phyloP scores from a whole-genome alignment of 164 flowering plant genomes.

The Macadamia tetraphylla region DNA sequence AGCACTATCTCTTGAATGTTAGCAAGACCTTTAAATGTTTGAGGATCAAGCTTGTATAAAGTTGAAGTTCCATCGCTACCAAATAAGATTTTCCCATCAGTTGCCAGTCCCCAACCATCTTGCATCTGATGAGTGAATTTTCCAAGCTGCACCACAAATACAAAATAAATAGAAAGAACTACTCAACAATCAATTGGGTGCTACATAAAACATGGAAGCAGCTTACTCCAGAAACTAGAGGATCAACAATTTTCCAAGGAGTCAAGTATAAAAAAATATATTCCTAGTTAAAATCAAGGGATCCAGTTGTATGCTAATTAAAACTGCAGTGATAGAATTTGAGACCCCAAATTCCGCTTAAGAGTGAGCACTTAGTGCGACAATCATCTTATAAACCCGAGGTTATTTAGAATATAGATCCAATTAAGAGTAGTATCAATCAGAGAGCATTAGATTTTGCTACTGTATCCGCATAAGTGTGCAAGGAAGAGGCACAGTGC shows the following conservation, averaged over 20 bases:
- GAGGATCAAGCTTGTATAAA: slow-evolving; percentile 67
- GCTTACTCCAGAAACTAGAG: no score
- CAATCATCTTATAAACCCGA: neutral
- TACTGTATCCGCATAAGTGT: neutral
- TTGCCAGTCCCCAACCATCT: slow-evolving; percentile 99
- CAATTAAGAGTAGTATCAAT: neutral
- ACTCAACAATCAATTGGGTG: neutral
- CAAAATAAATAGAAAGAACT: slow-evolving; percentile 2
- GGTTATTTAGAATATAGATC: neutral
- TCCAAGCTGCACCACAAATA: slow-evolving; percentile 40
- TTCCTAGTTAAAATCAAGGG: no score
- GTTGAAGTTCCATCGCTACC: slow-evolving; percentile 97
- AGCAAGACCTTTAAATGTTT: slow-evolving; percentile 63
- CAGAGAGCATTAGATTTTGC: neutral
- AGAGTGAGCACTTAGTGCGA: no score
- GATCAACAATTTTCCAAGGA: no score
- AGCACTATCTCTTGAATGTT: neutral
- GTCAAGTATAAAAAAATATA: no score
- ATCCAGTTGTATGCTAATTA: no score
- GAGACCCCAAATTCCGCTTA: no score
- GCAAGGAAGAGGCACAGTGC: neutral
- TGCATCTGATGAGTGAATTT: slow-evolving; percentile 70
- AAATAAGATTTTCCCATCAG: slow-evolving; percentile 85
- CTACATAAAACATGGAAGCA: no score
- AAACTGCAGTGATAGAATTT: no score